Conservation (phyloP, 169 alveolate species). For the Perkinsus chesapeaki region DNA sequence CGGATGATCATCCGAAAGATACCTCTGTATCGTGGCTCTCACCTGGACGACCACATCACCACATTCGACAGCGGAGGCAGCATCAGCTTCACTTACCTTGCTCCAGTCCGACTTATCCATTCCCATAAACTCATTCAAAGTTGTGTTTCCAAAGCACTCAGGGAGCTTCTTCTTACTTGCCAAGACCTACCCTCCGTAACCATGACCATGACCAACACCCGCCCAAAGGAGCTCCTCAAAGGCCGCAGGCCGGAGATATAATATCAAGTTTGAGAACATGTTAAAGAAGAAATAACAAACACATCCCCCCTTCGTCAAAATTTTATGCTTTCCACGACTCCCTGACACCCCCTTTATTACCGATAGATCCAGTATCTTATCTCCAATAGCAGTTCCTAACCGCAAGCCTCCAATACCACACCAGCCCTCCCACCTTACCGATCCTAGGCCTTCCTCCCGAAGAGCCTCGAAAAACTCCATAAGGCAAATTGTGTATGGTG, state of each 20-base stretch:
- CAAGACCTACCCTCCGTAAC: too few species aligned
- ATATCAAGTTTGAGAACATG: too few species aligned
- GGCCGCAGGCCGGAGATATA: too few species aligned
- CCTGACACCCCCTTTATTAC: too few species aligned
- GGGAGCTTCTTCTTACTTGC: slow-evolving; percentile 11
- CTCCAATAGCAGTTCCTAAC: slow-evolving; percentile 1
- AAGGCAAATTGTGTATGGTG: slow-evolving; percentile 3
- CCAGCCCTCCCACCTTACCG: not conserved
- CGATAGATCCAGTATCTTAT: not conserved
- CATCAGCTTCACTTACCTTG: not conserved
- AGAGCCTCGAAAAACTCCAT: not conserved
- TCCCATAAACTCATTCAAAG: not conserved
- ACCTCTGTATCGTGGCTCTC: not conserved
- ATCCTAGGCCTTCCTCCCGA: not conserved
- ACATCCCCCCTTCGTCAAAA: too few species aligned
- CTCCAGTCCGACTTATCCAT: not conserved
- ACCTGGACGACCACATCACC: not conserved
- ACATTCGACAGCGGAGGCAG: not conserved
- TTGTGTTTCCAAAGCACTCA: slow-evolving; percentile 2
- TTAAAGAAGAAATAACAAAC: too few species aligned
- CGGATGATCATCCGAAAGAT: slow-evolving; percentile 8
- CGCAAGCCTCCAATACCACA: not conserved
- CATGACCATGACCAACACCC: too few species aligned
- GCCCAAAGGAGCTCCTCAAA: too few species aligned
- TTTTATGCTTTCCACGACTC: too few species aligned